Evolutionary conservation across 164 flowering plant genomes (phyloP), one percentile per base, ranked within the genome.

Genomic region (Tinospora cordifolia): DNA sequence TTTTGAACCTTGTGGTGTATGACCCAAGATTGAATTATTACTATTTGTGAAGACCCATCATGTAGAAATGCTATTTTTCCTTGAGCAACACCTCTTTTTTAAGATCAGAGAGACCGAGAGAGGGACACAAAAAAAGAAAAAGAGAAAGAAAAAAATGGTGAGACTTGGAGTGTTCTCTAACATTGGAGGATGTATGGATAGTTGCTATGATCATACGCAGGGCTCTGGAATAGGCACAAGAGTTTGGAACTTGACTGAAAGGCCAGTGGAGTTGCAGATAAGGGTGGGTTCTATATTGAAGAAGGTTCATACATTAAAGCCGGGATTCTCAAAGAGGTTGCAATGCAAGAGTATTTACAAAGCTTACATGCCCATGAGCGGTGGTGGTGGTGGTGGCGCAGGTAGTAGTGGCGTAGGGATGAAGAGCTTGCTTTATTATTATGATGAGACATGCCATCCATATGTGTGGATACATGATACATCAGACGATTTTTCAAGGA

Each of bases 271-370:
- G 72, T 72, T 91, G 72, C 97, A 91, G 70, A 75, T 91, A 71
- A 81, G 97, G 79, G 92, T 89, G 21, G 95, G 95, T 54, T 90
- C 95, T 0, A 77, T 90, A 65, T 69, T 90, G 79, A 91, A 88
- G 76, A 90, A 82, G 71, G 87, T 82, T 44, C 87, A 90, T 69
- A 84, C 83, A 0, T 39, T 91, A 75, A 88, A 90, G 83, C 90
- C 93, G 13, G 90, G 90, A 0, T 76, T 75, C 8, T 91, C 92
- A 25, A 91, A 90, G 83, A 84, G 87, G 69, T 74, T 91, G 60
- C 83, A 84, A 63, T 75, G 83, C 81, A 90, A 88, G 83, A 79
- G 75, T 78, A 88, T 90, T 21, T 88, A 87, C 88, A 88, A 79
- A 76, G 83, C 89, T 26, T 86, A 85, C 73, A 82, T 87, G 88